Evolutionary conservation across 2,329 filamentous ascomycete genomes (phyloP).

Genomic region (Exophiala sideris): DNA sequence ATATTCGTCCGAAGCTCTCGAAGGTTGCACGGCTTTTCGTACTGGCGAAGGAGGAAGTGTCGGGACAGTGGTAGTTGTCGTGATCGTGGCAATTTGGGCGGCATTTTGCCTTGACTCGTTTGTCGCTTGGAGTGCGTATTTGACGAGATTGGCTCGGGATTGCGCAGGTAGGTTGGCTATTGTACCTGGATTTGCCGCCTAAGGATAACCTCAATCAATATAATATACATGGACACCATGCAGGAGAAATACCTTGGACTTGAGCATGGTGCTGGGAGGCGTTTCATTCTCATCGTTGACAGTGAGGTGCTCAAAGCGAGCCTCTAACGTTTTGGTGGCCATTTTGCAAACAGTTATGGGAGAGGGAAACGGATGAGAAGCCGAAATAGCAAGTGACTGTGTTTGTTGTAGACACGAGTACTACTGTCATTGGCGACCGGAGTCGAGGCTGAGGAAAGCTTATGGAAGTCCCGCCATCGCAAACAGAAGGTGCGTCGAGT

Average conservation of each 20-base stretch:
- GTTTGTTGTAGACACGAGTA: not conserved
- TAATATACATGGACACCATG: not conserved
- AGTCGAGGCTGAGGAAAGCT: no score
- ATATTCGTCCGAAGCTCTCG: constrained; percentile 49
- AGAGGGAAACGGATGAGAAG: not conserved
- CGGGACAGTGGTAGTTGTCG: constrained; percentile 29
- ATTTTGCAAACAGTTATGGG: constrained; percentile 39
- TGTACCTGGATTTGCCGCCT: constrained; percentile 11
- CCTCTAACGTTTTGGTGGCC: constrained; percentile 75
- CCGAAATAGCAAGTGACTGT: not conserved
- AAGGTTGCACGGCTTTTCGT: constrained; percentile 49
- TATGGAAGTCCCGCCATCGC: no score
- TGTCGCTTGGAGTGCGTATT: constrained; percentile 76
- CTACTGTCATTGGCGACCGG: not conserved
- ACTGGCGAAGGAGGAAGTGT: constrained; percentile 50
- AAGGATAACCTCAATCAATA: constrained; percentile 1
- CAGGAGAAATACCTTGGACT: constrained; percentile 64
- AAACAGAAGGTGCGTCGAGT: no score
- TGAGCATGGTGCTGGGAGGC: constrained; percentile 58
- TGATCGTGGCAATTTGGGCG: constrained; percentile 52
- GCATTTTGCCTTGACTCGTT: constrained; percentile 59
- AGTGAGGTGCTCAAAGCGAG: constrained; percentile 83
- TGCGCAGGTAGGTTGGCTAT: constrained; percentile 41
- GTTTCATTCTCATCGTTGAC: constrained; percentile 84
- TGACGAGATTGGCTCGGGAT: constrained; percentile 77